Evolutionary conservation across 2,329 filamentous ascomycete genomes (phyloP), one percentile per base, ranked within the genome.

Genomic region (Calycina herbarum): DNA sequence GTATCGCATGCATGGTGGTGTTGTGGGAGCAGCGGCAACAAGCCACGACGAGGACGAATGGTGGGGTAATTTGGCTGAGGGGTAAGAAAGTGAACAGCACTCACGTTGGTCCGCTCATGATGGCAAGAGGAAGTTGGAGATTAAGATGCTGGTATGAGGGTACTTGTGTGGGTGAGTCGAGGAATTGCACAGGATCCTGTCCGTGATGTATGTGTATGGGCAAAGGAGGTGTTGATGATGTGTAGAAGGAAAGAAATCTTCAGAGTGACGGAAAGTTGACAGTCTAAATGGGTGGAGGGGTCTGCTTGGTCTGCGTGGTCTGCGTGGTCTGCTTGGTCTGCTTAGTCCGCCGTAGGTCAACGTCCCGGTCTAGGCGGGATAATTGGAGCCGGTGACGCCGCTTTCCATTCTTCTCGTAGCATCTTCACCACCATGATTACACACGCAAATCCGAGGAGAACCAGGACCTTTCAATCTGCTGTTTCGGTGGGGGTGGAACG

Each of bases 81-180:
- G 45, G 45, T 51, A 74, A 71, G 66, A 69, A 74, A 74, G 73
- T 70, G 67, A 71, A 61, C 64, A 66, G 65, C 69, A 88, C 87
- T 89, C 86, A 89, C 87, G 87, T 86, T 80, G 87, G 67, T 66
- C 71, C 69, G 68, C 70, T 72, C 75, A 77, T 77, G 63, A 61
- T 73, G 67, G 31, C 24, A 61, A 57, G 59, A 38, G 31, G 58
- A 40, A 45, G 11, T 42, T n/a, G 33, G 35, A 27, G 48, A 64
- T 64, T 40, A 29, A 5, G 13, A 15, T 10, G 13, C 15, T 10
- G 29, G 40, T 58, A 33, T 51, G 35, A 42, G 33, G 24, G 33
- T 11, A 42, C 15, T 24, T 27, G 38, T 20, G 33, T 24, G 7
- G 29, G n/a, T 6, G 31, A 33, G 31, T 1, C 20, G 40, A 38